phyloP scores from a whole-genome alignment of 177 flowering plant species.

The Tripterygium wilfordii region DNA sequence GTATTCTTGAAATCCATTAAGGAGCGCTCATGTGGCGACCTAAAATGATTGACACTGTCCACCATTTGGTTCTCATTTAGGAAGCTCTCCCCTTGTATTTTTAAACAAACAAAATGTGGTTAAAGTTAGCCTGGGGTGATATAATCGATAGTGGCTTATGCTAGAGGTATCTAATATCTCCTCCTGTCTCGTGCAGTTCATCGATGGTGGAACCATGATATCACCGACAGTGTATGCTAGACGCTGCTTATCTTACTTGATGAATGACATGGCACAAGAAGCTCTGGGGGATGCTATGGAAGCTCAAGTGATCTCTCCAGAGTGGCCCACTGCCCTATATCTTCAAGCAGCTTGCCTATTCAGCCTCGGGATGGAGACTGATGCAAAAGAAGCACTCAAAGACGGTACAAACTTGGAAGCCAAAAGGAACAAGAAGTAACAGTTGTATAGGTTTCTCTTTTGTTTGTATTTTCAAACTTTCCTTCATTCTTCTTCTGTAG shows the following conservation, averaged over 20 bases:
- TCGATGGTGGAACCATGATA: conserved; percentile 79
- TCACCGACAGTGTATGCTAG: conserved; percentile 81
- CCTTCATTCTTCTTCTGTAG: too few species aligned
- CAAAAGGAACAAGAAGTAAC: conserved; percentile 41
- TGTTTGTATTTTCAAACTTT: too few species aligned
- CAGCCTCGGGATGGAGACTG: conserved; percentile 69
- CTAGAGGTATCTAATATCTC: too few species aligned
- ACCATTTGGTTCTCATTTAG: too few species aligned
- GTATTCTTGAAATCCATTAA: too few species aligned
- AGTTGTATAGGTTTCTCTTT: conserved; percentile 40
- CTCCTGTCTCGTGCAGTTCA: conserved; percentile 56
- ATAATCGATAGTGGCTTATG: too few species aligned
- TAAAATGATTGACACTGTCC: too few species aligned
- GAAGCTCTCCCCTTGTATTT: too few species aligned
- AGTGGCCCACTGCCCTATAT: conserved; percentile 77
- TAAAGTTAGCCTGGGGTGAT: background rate
- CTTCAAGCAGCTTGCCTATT: conserved; percentile 81
- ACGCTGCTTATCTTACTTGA: conserved; percentile 69
- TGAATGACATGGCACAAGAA: conserved; percentile 71
- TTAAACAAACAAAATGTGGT: too few species aligned
- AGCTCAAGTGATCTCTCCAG: conserved; percentile 68
- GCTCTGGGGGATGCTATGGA: conserved; percentile 87
- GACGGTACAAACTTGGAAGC: conserved; percentile 68
- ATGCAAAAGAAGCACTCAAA: conserved; percentile 68
- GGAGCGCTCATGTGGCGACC: too few species aligned